A percentile compares a stretch with the other conserved stretches of the same genome.
Conservation (phyloP, 2,329 filamentous ascomycete species). For the Alternaria incomplexa region DNA sequence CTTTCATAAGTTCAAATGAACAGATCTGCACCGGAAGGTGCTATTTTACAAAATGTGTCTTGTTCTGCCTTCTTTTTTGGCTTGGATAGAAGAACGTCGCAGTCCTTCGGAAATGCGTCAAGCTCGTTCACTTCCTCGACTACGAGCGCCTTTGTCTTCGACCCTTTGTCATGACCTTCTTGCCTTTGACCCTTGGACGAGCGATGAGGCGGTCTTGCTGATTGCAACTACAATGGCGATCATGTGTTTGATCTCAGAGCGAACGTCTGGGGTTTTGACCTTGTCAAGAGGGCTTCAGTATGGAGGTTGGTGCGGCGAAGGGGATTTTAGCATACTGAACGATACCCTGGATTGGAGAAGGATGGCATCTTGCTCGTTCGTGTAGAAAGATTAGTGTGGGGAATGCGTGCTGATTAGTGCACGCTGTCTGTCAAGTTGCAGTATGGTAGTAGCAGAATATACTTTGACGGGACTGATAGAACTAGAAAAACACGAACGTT, state of each 20-base stretch:
- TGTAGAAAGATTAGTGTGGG: not conserved
- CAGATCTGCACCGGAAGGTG: not conserved
- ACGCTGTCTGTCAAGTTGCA: not conserved
- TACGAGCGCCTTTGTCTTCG: not conserved
- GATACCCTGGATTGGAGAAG: not conserved
- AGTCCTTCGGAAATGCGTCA: not conserved
- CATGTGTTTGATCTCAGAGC: slow-evolving; percentile 1
- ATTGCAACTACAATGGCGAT: not conserved
- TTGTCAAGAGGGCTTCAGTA: not conserved
- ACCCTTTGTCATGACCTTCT: not conserved
- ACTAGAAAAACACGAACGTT: not conserved
- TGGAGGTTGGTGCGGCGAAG: not conserved
- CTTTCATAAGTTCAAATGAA: not conserved
- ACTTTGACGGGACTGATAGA: not conserved
- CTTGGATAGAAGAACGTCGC: not conserved
- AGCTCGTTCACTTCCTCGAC: not conserved
- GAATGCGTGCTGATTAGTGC: not conserved
- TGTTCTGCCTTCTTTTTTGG: not conserved
- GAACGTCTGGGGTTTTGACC: not conserved
- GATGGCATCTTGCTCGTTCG: not conserved
- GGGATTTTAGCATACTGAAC: not conserved
- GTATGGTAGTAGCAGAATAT: not conserved
- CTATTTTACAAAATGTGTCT: not conserved
- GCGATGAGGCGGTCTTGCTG: not conserved
- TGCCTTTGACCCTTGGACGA: not conserved